Evolutionary conservation across 805 yeast genomes (phyloP), one percentile per base, ranked within the genome.

Genomic region (Candida dajiaensis): DNA sequence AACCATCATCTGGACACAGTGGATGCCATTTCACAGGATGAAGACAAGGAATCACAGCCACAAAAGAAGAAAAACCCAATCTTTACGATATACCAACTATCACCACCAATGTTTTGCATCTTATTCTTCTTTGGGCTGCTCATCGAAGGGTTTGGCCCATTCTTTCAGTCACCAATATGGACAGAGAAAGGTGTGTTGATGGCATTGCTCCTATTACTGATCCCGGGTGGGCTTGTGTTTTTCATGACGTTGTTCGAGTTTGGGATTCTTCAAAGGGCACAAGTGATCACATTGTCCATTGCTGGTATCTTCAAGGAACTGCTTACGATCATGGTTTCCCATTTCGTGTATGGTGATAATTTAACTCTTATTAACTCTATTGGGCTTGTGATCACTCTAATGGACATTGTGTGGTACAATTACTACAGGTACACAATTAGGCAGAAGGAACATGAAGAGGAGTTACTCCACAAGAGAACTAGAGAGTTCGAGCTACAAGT

Each of bases 271-370:
- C 83, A 85, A 46, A 78, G 83, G 38, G 86, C 97, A 0, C 85
- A 88, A 46, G 89, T 94, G 13, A 72, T 90, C 40, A 90, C 99
- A 0, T 67, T 94, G 26, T 83, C 95, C 6, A 79, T 94, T 38
- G 95, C 95, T 0, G 99, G 99, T 1, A 86, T 94, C 16, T 86
- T 92, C 63, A 94, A 94, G 62, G 99, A 94, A 63, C 71, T 94
- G 15, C 69, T 90, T 41, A 94, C 99, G 0, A 89, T 94, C 35
- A 56, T 77, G 28, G 73, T 83, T 1, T 80, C 92, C 47, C 66
- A 76, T 28, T 51, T 88, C 6, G 72, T 90, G 2, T 87, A 89
- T 63, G 83, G 84, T 37, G 99, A 94, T 63, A 64, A 65, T 35
- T 70, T 94, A 43, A 78, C 85, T 8, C 59, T 74, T 18, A 64